Evolutionary conservation across 2,329 filamentous ascomycete species (phyloP).

Genomic region (Nothophoma quercina): DNA sequence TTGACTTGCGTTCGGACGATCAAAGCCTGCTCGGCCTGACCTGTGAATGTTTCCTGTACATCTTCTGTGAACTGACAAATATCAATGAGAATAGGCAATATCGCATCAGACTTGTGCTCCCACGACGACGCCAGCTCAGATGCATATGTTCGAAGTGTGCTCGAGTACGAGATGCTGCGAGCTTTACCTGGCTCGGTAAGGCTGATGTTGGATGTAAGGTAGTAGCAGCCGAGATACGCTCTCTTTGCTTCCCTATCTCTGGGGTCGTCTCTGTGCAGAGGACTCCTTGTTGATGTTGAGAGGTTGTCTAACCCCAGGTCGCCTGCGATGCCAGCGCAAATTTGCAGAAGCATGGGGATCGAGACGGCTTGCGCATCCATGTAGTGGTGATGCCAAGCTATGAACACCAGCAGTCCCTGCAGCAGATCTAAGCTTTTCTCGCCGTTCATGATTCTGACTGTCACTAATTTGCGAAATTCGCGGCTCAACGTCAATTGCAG

Average conservation of each 20-base stretch:
- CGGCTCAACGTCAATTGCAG: slow-evolving; percentile 42
- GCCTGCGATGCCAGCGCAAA: slow-evolving; percentile 43
- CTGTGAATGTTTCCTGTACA: slow-evolving; percentile 43
- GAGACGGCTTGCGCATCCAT: slow-evolving; percentile 47
- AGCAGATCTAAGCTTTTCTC: slow-evolving; percentile 46
- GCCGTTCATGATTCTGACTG: slow-evolving; percentile 46
- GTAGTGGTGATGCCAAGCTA: slow-evolving; percentile 49
- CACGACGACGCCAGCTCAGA: slow-evolving; percentile 40
- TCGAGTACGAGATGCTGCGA: slow-evolving; percentile 37
- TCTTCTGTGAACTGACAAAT: slow-evolving; percentile 48
- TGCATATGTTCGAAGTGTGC: slow-evolving; percentile 39
- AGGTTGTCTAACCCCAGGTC: slow-evolving; percentile 43
- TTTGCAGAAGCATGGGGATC: slow-evolving; percentile 43
- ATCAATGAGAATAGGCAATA: slow-evolving; percentile 41
- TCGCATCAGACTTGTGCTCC: slow-evolving; percentile 41
- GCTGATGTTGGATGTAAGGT: slow-evolving; percentile 39
- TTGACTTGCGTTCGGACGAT: slow-evolving; percentile 43
- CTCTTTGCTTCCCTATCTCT: slow-evolving; percentile 43
- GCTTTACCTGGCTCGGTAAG: slow-evolving; percentile 34
- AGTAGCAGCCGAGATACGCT: slow-evolving; percentile 48
- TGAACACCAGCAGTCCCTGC: slow-evolving; percentile 44
- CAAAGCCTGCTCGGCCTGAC: slow-evolving; percentile 37
- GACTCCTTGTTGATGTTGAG: slow-evolving; percentile 25
- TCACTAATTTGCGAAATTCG: slow-evolving; percentile 47
- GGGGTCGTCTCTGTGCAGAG: slow-evolving; percentile 29